Evolutionary conservation across 2,329 filamentous ascomycete species (phyloP), one percentile per base, ranked within the genome.

Genomic region (Colletotrichum endophyticum): DNA sequence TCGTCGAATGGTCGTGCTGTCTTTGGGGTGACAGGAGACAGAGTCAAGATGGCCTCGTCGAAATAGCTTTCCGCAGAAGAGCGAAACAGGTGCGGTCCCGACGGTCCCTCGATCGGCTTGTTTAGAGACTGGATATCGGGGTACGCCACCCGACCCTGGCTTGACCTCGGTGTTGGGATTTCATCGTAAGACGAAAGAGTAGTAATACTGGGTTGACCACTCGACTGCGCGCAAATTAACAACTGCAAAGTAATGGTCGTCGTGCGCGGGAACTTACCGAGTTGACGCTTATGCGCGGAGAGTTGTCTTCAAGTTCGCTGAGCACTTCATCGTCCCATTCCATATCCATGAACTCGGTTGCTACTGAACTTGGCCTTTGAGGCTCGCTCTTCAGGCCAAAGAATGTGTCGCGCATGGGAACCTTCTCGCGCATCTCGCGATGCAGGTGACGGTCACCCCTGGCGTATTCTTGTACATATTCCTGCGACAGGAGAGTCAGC

Each of bases 131-230:
- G 89, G 76, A 90, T 86, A 61, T 92, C 90, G 28, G 64, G 44
- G 67, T 92, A 95, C 32, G 88, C 88, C 78, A 89, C 89, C 77
- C 91, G 90, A 78, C 91, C 89, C 79, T 89, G 89, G 80, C 87
- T 90, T 62, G 94, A 94, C 78, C 92, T 91, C 22, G 96, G 96
- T 30, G 96, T 98, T 34, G 92, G 92, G 5, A 93, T 90, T 83
- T 98, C 96, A 81, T 98, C 95, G 81, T 94, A 96, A 2, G 95
- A 96, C 8, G 96, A 98, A 49, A 97, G 89, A 3, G 96, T 98
- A 5, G 95, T 96, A 82, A 96, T 92, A 87, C 95, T 98, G 76
- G 92, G 92, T 81, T 94, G 91, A 80, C 90, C 91, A 39, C 78
- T 75, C 61, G 79, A 79, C 79, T 80, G 27, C 64, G 73, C 28